phyloP scores from a whole-genome alignment of 345 rosid species.

The Raphanus sativus region DNA sequence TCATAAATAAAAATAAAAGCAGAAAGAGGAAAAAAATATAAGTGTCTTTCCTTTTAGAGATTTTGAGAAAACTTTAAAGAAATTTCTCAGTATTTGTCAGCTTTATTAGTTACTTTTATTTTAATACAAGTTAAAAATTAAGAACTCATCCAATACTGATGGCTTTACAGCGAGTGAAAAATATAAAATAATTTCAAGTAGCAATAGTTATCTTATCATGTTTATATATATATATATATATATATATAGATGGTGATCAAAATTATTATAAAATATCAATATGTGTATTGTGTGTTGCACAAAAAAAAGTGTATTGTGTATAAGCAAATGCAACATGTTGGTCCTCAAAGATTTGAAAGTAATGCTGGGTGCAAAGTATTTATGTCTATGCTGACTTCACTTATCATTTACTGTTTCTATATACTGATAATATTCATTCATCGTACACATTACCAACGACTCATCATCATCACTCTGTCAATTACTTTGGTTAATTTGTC shows the following conservation, averaged over 20 bases:
- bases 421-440: background rate
- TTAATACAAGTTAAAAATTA: too few species aligned
- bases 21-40: background rate
- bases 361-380: conserved; percentile 7
- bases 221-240: too few species aligned
- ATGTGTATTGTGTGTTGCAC: background rate
- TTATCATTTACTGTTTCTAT: background rate
- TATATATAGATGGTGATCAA: background rate
- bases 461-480: conserved; percentile 19
- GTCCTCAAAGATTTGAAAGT: background rate
- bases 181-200: background rate
- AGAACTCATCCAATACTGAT: background rate
- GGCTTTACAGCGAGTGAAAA: background rate
- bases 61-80: background rate
- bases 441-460: conserved; percentile 25
- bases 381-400: background rate
- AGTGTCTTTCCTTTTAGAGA: background rate
- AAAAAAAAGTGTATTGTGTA: background rate
- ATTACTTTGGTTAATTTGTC: conserved; percentile 2
- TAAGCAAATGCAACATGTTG: background rate
- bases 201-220: background rate
- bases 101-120: background rate
- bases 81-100: too few species aligned
- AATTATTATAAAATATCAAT: conserved; percentile 4
- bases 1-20: background rate